Evolutionary conservation across 768 basidiomycete species (phyloP), one percentile per base, ranked within the genome.

Genomic region (Hortiboletus flavorubellus): DNA sequence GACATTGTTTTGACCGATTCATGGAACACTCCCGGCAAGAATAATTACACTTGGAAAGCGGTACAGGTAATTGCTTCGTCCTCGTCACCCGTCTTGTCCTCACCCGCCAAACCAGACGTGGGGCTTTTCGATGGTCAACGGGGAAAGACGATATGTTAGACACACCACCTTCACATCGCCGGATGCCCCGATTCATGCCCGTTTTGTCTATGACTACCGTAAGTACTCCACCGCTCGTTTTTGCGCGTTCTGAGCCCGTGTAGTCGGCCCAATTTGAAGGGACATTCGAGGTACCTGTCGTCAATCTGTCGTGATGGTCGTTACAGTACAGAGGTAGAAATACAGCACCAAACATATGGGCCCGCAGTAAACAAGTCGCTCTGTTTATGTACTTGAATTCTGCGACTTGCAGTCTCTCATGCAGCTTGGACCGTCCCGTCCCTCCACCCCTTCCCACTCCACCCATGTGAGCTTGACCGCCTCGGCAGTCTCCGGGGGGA

Each of bases 151-250:
- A 55, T 83, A 89, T 60, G 74, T 77, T 5, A 76, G 87, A 52
- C 83, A 79, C 60, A 70, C 87, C 57, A 76, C 78, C 57, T 89
- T 89, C 68, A 82, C 78, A 6, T 86, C 86, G 1, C 80, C 86
- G 4, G 79, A 81, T 14, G 59, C 59, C 7, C 62, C 71, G 35
- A 81, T 89, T 46, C 73, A 80, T 52, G 73, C 76, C 10, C 79
- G 75, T 40, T 65, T 89, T 37, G 75, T 86, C 18, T 91, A 89
- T 56, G 85, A 89, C 63, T 89, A 89, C 59, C 53, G 87, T 88
- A 49, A 69, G 86, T 72, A 1, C 15, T 30, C 43, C 12, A 31
- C 23, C n/a, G 18, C n/a, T 52, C 8, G 21, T 11, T 10, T 30
- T 38, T 21, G 5, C 45, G n/a, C n/a, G 29, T 55, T 53, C 64